phyloP scores from a whole-genome alignment of 2,329 filamentous ascomycete genomes.

The Didymella arachidicola region DNA sequence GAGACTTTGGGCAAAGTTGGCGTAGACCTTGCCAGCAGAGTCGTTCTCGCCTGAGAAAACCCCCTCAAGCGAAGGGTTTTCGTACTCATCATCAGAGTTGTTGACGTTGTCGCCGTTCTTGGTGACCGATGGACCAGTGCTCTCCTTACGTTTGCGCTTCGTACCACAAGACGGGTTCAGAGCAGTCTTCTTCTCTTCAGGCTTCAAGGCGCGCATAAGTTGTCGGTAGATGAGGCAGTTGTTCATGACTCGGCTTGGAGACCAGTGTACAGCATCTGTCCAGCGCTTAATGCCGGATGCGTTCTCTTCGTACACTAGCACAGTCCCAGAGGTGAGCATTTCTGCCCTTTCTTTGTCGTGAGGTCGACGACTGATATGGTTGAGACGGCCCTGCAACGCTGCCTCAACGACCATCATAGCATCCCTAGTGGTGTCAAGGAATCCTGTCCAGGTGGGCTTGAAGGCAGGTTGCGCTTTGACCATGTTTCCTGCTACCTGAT shows the following conservation, averaged over 20 bases:
- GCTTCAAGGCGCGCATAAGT: constrained; percentile 56
- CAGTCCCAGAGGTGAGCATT: constrained; percentile 82
- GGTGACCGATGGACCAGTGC: constrained; percentile 34
- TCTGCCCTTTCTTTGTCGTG: constrained; percentile 82
- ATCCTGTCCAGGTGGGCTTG: constrained; percentile 71
- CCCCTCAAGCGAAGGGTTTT: constrained; percentile 37
- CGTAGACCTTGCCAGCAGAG: constrained; percentile 44
- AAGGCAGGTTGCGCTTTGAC: constrained; percentile 55
- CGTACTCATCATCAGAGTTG: constrained; percentile 47
- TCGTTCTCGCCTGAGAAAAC: constrained; percentile 34
- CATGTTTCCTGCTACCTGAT: constrained; percentile 39
- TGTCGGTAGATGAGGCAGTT: constrained; percentile 89
- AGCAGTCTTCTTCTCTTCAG: constrained; percentile 49
- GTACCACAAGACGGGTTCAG: constrained; percentile 47
- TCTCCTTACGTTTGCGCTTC: constrained; percentile 50
- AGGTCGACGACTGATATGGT: constrained; percentile 81
- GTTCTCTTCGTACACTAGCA: constrained; percentile 93
- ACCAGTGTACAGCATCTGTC: constrained; percentile 93
- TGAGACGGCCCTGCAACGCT: constrained; percentile 72
- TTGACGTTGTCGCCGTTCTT: constrained; percentile 42
- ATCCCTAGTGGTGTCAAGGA: constrained; percentile 74
- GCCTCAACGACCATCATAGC: constrained; percentile 83
- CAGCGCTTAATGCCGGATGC: constrained; percentile 91
- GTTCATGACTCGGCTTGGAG: constrained; percentile 82
- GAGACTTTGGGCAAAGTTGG: constrained; percentile 50